These are phyloP conservation scores for Diaporthe batatas DNA, from an alignment of 2,329 filamentous ascomycete species.

Conservation along the genomic window DNA sequence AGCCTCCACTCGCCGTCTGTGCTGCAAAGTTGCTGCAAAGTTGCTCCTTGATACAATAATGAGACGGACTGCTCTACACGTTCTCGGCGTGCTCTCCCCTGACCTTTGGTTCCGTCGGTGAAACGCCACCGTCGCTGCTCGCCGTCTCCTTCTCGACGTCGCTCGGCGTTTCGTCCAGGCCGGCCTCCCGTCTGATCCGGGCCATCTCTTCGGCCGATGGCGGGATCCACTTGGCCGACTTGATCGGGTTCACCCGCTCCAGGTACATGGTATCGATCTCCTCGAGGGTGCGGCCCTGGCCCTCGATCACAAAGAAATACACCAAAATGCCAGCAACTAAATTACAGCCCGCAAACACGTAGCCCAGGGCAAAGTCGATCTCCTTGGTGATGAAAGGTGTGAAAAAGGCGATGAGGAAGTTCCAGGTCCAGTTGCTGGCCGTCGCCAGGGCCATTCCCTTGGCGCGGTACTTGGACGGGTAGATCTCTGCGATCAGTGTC, in stretches of 20 bases:
- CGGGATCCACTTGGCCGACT: conserved; percentile 68
- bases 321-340: conserved; percentile 74
- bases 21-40: conserved; percentile 32
- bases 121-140: conserved; percentile 18
- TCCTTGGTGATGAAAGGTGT: conserved; percentile 81
- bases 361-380: conserved; percentile 81
- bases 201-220: conserved; percentile 60
- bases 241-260: conserved; percentile 72
- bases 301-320: conserved; percentile 84
- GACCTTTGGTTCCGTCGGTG: not conserved
- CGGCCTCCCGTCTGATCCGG: conserved; percentile 57
- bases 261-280: conserved; percentile 87
- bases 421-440: conserved; percentile 77
- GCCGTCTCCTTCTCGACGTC: conserved; percentile 19
- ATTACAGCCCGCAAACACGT: conserved; percentile 81
- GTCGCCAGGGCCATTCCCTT: conserved; percentile 73
- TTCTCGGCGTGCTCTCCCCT: conserved; percentile 29
- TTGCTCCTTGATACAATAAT: conserved; percentile 27
- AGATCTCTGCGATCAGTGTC: conserved; percentile 75
- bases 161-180: conserved; percentile 45
- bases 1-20: conserved; percentile 14
- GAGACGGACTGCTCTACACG: conserved; percentile 23
- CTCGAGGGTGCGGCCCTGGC: conserved; percentile 79
- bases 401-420: conserved; percentile 83
- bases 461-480: conserved; percentile 72